phyloP scores from a whole-genome alignment of 768 basidiomycete species.

The Thelephora ganbajun region DNA sequence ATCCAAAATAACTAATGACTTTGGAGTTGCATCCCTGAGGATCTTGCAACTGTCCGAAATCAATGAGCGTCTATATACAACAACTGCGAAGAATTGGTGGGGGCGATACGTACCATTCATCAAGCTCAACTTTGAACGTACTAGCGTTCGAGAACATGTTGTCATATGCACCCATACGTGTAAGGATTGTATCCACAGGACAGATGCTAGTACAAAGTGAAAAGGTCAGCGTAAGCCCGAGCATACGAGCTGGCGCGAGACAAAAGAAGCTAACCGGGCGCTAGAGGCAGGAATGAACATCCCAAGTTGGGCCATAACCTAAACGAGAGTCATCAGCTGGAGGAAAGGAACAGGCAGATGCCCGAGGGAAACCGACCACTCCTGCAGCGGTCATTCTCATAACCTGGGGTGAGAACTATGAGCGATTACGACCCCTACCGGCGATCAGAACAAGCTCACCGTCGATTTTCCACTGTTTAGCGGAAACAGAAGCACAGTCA shows the following conservation, averaged over 20 bases:
- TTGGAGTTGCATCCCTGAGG: slow-evolving; percentile 84
- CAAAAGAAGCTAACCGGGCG: slow-evolving; percentile 43
- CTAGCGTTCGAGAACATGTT: slow-evolving; percentile 91
- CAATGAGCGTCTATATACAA: not conserved
- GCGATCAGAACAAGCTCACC: slow-evolving; percentile 19
- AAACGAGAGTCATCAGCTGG: not conserved
- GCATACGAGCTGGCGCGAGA: not conserved
- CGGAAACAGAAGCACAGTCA: slow-evolving; percentile 2
- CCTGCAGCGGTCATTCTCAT: slow-evolving; percentile 97
- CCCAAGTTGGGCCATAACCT: slow-evolving; percentile 91
- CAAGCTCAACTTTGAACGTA: slow-evolving; percentile 97
- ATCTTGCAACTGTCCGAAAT: slow-evolving; percentile 67
- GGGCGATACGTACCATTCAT: slow-evolving; percentile 66
- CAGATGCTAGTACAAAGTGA: slow-evolving; percentile 39
- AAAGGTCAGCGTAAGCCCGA: not conserved
- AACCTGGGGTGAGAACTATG: slow-evolving; percentile 25
- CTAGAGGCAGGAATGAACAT: slow-evolving; percentile 84
- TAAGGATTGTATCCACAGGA: slow-evolving; percentile 85
- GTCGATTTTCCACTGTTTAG: slow-evolving; percentile 60
- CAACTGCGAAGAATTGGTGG: not conserved
- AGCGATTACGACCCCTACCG: not conserved
- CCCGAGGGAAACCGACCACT: slow-evolving; percentile 36
- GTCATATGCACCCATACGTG: slow-evolving; percentile 98
- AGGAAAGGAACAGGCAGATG: not conserved
- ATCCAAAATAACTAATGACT: slow-evolving; percentile 88